A percentile compares a stretch with the other conserved stretches of the same genome.
phyloP scores from a whole-genome alignment of 768 basidiomycete genomes.

The Pulveroboletus sp. region DNA sequence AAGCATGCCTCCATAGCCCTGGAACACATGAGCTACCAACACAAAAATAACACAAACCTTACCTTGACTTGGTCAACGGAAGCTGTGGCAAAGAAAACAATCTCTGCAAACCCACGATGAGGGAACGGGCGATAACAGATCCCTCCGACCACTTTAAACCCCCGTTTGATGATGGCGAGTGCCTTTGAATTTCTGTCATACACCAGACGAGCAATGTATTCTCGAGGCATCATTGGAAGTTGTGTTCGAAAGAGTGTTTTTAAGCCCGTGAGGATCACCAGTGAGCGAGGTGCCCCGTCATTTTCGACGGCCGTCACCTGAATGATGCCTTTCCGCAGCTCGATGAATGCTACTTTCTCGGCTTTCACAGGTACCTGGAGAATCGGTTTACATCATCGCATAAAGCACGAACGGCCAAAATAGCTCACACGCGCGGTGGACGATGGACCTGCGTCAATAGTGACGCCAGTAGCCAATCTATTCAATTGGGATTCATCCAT shows the following conservation, averaged over 20 bases:
- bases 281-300: constrained; percentile 67
- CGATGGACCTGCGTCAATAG: constrained; percentile 59
- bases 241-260: constrained; percentile 98
- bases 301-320: constrained; percentile 82
- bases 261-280: constrained; percentile 87
- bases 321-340: constrained; percentile 80
- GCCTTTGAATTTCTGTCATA: constrained; percentile 90
- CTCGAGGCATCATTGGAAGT: constrained; percentile 97
- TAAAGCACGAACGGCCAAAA: neutral
- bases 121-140: constrained; percentile 97
- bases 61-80: constrained; percentile 98
- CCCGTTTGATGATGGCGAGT: constrained; percentile 91
- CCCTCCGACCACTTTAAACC: constrained; percentile 94
- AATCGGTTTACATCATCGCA: constrained; percentile 6
- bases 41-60: constrained; percentile 13
- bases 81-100: constrained; percentile 97
- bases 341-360: constrained; percentile 76
- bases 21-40: neutral
- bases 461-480: constrained; percentile 75
- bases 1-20: constrained; percentile 97
- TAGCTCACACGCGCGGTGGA: constrained; percentile 45
- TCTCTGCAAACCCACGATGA: constrained; percentile 93
- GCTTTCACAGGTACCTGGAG: constrained; percentile 51
- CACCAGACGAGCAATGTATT: constrained; percentile 95
- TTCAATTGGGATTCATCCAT: constrained; percentile 75